These are phyloP conservation scores for Pleurotus citrinopileatus DNA, from an alignment of 768 basidiomycete species.

Conservation along the genomic window DNA sequence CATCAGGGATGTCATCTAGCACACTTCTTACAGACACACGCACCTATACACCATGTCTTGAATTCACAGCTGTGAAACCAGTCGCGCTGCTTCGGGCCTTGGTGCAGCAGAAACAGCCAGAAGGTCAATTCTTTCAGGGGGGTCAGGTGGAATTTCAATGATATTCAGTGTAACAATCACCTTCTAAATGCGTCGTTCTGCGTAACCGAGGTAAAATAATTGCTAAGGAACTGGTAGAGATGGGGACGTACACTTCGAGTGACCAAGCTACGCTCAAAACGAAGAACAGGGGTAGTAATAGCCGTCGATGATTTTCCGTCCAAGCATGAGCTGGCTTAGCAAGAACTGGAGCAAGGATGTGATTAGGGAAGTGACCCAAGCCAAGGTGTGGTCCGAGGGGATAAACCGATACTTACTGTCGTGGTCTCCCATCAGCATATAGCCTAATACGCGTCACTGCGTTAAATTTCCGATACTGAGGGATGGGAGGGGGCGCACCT, in stretches of 20 bases:
- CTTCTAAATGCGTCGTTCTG: constrained; percentile 82
- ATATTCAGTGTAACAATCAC: constrained; percentile 27
- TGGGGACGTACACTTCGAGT: constrained; percentile 62
- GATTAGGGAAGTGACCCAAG: no score
- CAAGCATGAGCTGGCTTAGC: constrained; percentile 59
- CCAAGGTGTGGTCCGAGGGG: no score
- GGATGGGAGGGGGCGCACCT: constrained; percentile 37
- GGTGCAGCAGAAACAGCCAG: constrained; percentile 81
- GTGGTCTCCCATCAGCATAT: constrained; percentile 29
- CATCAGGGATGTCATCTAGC: constrained; percentile 6
- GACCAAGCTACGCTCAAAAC: constrained; percentile 73
- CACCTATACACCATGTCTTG: constrained; percentile 67
- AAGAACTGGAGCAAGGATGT: constrained; percentile 35
- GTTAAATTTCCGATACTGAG: constrained; percentile 13
- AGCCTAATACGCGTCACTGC: constrained; percentile 31
- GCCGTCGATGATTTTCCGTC: constrained; percentile 37
- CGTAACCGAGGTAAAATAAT: constrained; percentile 5
- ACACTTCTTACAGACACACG: constrained; percentile 14
- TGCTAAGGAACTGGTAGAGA: neutral
- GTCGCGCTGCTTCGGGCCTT: constrained; percentile 63
- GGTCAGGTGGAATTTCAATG: no score
- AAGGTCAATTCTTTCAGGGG: constrained; percentile 63
- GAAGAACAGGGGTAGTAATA: constrained; percentile 70
- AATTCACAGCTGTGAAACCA: constrained; percentile 87
- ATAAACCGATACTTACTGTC: constrained; percentile 28